Percentiles rank a stretch among this genome's conserved stretches.
These are phyloP conservation scores for Chlamydomonas sp. DNA, from an alignment of 139 green algal genomes.

Conservation along the genomic window DNA sequence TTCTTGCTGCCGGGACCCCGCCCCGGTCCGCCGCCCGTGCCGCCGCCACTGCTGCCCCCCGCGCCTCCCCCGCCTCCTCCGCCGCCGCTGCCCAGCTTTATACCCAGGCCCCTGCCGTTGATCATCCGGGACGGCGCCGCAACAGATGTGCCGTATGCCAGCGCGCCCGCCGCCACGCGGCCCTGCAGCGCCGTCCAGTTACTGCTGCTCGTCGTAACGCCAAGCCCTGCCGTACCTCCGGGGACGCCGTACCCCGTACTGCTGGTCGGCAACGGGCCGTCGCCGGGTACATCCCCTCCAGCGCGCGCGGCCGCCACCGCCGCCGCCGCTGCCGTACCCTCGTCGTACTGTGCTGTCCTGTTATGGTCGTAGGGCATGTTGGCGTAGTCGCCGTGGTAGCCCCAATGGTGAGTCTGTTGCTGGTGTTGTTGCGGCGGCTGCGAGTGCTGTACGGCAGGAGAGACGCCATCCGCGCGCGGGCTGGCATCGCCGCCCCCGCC, in stretches of 20 bases:
- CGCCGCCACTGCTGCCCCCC: neutral
- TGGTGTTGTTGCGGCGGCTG: too few relatives aligned
- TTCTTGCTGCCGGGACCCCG: conserved; percentile 36
- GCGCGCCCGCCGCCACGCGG: conserved; percentile 13
- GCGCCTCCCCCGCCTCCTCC: neutral
- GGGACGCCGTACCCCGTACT: neutral
- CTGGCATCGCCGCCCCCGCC: too few relatives aligned
- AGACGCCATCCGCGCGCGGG: too few relatives aligned
- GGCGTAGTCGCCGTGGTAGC: too few relatives aligned
- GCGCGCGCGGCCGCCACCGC: too few relatives aligned
- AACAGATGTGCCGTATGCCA: conserved; percentile 31
- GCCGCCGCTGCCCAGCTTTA: conserved; percentile 16
- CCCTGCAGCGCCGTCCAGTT: conserved; percentile 36
- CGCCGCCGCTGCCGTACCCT: too few relatives aligned
- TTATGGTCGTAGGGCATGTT: too few relatives aligned
- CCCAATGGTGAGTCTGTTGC: too few relatives aligned
- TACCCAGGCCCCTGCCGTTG: conserved; percentile 21
- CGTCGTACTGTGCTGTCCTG: too few relatives aligned
- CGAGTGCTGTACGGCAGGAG: too few relatives aligned
- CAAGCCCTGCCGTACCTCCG: neutral
- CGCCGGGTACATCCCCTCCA: neutral
- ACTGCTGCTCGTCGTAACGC: neutral
- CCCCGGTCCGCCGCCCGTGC: neutral
- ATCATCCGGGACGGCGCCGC: conserved; percentile 37
- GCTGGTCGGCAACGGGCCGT: neutral